phyloP scores from a whole-genome alignment of 1,284 basidiomycete species.

The Neonothopanus nambi region DNA sequence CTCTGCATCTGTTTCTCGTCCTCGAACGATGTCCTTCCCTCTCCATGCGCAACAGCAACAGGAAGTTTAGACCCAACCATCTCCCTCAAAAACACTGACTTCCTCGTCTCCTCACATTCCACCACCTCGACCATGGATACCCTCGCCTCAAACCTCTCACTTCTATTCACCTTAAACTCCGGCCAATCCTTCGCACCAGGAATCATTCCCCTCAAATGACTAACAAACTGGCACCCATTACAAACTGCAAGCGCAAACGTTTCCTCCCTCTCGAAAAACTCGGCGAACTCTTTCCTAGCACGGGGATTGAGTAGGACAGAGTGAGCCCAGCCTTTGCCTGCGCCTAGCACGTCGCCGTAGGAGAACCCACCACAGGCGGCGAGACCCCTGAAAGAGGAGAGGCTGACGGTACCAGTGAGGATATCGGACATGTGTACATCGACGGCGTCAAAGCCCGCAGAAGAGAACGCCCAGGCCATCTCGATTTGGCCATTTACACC shows the following conservation, averaged over 20 bases:
- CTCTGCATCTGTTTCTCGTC: constrained; percentile 38
- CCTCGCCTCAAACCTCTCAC: constrained; percentile 90
- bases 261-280: constrained; percentile 79
- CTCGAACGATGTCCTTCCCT: constrained; percentile 82
- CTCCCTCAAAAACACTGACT: constrained; percentile 83
- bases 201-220: constrained; percentile 83
- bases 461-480: constrained; percentile 97
- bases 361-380: constrained; percentile 99
- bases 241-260: constrained; percentile 95
- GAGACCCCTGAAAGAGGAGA: constrained; percentile 80
- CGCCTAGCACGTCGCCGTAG: constrained; percentile 97
- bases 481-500: constrained; percentile 98
- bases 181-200: constrained; percentile 90
- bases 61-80: constrained; percentile 90
- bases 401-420: constrained; percentile 66
- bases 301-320: constrained; percentile 82
- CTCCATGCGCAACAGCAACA: constrained; percentile 94
- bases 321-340: constrained; percentile 97
- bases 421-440: constrained; percentile 99
- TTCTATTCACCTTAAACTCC: constrained; percentile 86
- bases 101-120: constrained; percentile 50
- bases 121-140: constrained; percentile 81
- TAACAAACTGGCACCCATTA: constrained; percentile 98
- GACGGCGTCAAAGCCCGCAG: constrained; percentile 90
- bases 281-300: constrained; percentile 74